Conservation (phyloP, 371 early-diverging fungal genomes). For the Syncephalastrum contaminatum region DNA sequence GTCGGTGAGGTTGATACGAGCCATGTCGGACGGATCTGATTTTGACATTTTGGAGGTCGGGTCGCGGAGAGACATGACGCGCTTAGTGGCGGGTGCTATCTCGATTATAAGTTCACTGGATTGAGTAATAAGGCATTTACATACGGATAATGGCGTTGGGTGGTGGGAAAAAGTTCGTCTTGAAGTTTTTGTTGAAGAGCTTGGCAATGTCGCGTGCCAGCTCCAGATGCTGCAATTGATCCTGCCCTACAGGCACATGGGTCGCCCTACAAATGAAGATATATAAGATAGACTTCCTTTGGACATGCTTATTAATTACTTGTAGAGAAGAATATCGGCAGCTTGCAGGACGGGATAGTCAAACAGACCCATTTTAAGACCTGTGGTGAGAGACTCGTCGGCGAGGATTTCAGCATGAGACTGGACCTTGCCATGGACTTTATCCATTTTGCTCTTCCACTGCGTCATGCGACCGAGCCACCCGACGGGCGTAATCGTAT, state of each 20-base stretch:
- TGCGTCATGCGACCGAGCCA: conserved; percentile 95
- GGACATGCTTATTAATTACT: conserved; percentile 22
- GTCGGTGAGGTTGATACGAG: conserved; percentile 80
- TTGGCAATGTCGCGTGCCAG: conserved; percentile 76
- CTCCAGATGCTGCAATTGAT: conserved; percentile 92
- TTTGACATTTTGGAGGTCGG: conserved; percentile 93
- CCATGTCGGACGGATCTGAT: conserved; percentile 68
- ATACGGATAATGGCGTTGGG: conserved; percentile 70
- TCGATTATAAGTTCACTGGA: background rate
- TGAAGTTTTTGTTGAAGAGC: conserved; percentile 73
- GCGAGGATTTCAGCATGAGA: conserved; percentile 45
- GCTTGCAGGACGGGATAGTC: conserved; percentile 94
- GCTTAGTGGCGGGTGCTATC: conserved; percentile 57
- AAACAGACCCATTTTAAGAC: conserved; percentile 77
- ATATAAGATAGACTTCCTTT: background rate
- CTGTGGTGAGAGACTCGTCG: conserved; percentile 47
- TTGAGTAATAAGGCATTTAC: background rate
- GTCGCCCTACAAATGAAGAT: conserved; percentile 57
- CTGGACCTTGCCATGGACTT: conserved; percentile 12
- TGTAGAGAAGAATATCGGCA: conserved; percentile 92
- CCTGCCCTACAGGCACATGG: conserved; percentile 93
- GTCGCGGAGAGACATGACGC: conserved; percentile 84
- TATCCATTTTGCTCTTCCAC: conserved; percentile 80
- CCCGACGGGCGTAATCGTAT: conserved; percentile 82
- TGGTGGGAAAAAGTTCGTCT: conserved; percentile 59